phyloP scores from a whole-genome alignment of 345 rosid genomes.

The Arabidopsis thaliana region TAIR10.1 NC_003075.7:17239001-17239500 shows the following conservation, averaged over 20 bases:
- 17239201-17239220: neutral
- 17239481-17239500: neutral
- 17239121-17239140: too few species aligned
- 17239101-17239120: too few species aligned
- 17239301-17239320: neutral
- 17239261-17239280: neutral
- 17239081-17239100: neutral
- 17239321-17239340: constrained; percentile 35
- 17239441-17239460: constrained; percentile 5
- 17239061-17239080: neutral
- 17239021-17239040: neutral
- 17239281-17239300: neutral
- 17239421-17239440: neutral
- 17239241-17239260: neutral
- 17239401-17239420: constrained; percentile 23
- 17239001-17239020: neutral
- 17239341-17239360: constrained; percentile 20
- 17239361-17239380: constrained; percentile 30
- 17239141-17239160: too few species aligned
- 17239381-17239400: constrained; percentile 16
- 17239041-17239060: constrained; percentile 11
- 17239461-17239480: neutral
- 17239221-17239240: neutral
- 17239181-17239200: too few species aligned
- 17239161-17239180: too few species aligned